phyloP scores from a whole-genome alignment of 208 protist genomes.

The Leishmania mexicana region DNA sequence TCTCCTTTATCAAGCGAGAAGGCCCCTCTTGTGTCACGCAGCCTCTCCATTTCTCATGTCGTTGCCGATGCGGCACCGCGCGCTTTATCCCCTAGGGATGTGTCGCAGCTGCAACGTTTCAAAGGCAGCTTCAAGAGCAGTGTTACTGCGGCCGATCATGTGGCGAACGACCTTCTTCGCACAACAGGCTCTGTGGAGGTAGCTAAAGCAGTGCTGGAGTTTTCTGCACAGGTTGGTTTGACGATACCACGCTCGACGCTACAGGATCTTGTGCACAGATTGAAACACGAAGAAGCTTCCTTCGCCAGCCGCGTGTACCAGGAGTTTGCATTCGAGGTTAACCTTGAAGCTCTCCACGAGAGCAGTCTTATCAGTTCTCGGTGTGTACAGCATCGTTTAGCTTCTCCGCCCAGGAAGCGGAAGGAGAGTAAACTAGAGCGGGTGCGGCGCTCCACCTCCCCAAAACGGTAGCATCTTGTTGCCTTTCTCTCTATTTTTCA shows the following conservation, averaged over 20 bases:
- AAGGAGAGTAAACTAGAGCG: constrained; percentile 29
- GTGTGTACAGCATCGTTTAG: neutral
- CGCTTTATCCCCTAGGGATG: neutral
- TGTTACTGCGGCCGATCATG: constrained; percentile 1
- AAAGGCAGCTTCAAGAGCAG: neutral
- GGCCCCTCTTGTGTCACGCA: neutral
- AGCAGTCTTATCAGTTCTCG: neutral
- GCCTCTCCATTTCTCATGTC: constrained; percentile 15
- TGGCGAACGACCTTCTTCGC: constrained; percentile 24
- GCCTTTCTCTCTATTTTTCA: neutral
- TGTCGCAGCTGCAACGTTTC: constrained; percentile 16
- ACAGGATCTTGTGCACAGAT: constrained; percentile 1
- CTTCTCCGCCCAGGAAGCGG: neutral
- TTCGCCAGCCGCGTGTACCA: neutral
- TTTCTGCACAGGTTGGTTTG: constrained; percentile 17
- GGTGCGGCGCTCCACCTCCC: constrained; percentile 6
- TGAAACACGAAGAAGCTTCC: neutral
- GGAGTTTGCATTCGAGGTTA: constrained; percentile 19
- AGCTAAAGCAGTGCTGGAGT: constrained; percentile 16
- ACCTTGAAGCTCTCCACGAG: neutral
- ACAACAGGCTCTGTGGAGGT: constrained; percentile 27
- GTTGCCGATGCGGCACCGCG: neutral
- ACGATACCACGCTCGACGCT: constrained; percentile 29
- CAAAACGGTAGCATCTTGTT: neutral
- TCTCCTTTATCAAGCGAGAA: neutral